Evolutionary conservation across 805 yeast species (phyloP).

Genomic region (Deakozyma indianensis): DNA sequence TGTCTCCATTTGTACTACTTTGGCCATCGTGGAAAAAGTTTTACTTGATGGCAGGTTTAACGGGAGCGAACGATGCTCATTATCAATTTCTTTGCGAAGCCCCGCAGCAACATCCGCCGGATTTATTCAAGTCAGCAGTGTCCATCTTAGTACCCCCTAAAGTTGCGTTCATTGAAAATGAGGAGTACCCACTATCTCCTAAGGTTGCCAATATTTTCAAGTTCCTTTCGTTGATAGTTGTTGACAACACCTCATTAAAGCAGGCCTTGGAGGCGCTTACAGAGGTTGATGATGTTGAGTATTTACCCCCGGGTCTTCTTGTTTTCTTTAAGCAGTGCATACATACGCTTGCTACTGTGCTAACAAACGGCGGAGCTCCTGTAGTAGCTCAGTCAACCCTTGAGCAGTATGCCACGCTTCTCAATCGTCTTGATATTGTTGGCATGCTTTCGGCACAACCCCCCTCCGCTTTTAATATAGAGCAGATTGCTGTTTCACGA

Average conservation of each 20-base stretch:
- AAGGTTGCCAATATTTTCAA: background rate
- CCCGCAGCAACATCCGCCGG: constrained; percentile 23
- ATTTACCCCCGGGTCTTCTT: background rate
- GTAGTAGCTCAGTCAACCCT: background rate
- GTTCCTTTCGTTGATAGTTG: background rate
- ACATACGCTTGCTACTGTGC: background rate
- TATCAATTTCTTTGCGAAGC: background rate
- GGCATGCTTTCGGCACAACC: constrained; percentile 23
- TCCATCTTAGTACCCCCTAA: constrained; percentile 1
- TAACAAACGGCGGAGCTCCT: background rate
- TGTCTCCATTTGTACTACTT: constrained; percentile 39
- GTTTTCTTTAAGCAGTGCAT: background rate
- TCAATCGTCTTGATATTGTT: constrained; percentile 2
- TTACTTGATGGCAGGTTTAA: constrained; percentile 30
- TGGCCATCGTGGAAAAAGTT: constrained; percentile 78
- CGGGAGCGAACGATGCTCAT: constrained; percentile 16
- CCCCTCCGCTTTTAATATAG: constrained; percentile 26
- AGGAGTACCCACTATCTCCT: background rate
- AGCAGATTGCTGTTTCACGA: constrained; percentile 17
- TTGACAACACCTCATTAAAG: background rate
- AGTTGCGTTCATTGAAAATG: background rate
- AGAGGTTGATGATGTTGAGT: background rate
- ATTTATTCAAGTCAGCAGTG: constrained; percentile 37
- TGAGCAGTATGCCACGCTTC: background rate
- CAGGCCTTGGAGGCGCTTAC: background rate